phyloP scores from a whole-genome alignment of 352 stramenopile genomes.

The Globisporangium recalcitrans region DNA sequence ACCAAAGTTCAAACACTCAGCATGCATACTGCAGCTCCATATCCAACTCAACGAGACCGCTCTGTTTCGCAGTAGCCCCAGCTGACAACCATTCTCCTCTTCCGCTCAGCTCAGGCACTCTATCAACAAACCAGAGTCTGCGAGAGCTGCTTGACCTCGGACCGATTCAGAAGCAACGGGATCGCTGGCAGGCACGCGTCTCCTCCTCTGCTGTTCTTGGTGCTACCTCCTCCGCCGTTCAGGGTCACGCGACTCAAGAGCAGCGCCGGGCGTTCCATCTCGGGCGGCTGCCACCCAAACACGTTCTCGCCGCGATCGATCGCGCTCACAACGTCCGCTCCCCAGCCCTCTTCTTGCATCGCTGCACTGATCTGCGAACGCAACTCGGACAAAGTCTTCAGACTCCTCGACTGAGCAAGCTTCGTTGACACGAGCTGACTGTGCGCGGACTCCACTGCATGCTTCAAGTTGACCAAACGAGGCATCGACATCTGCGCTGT shows the following conservation, averaged over 20 bases:
- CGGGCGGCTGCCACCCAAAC: slow-evolving; percentile 69
- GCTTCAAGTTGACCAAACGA: slow-evolving; percentile 53
- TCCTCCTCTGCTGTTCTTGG: slow-evolving; percentile 2
- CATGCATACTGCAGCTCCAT: not conserved
- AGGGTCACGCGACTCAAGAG: slow-evolving; percentile 59
- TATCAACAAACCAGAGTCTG: slow-evolving; percentile 39
- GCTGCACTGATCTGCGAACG: slow-evolving; percentile 35
- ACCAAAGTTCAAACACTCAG: not conserved
- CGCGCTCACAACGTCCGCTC: slow-evolving; percentile 47
- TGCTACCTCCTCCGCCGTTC: slow-evolving; percentile 1
- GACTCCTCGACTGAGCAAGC: slow-evolving; percentile 38
- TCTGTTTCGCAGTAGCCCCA: not conserved
- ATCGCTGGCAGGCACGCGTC: slow-evolving; percentile 12
- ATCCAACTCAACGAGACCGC: not conserved
- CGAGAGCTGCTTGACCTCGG: slow-evolving; percentile 40
- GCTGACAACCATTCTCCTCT: not conserved
- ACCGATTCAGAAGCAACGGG: slow-evolving; percentile 42
- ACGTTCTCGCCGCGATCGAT: slow-evolving; percentile 58
- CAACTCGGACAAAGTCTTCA: slow-evolving; percentile 36
- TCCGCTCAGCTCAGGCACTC: not conserved
- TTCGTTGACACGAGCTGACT: slow-evolving; percentile 48
- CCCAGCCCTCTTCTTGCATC: slow-evolving; percentile 49
- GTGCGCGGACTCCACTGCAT: slow-evolving; percentile 22
- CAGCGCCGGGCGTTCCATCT: slow-evolving; percentile 65
- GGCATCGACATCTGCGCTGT: slow-evolving; percentile 67